Evolutionary conservation across 2,329 filamentous ascomycete genomes (phyloP).

Genomic region (Cladosporium austrohemisphaericum): DNA sequence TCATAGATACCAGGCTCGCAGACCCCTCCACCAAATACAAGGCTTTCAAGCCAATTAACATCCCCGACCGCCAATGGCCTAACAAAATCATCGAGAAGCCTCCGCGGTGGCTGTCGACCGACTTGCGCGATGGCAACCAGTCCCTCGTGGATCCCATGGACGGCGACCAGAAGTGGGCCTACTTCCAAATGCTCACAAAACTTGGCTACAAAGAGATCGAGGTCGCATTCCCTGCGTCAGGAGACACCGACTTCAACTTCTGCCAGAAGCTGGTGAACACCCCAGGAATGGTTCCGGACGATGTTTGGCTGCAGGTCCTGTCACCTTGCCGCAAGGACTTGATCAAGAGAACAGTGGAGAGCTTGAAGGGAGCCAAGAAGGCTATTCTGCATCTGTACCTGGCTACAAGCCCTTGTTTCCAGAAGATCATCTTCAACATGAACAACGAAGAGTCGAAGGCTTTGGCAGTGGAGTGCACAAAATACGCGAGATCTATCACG

Average conservation of each 20-base stretch:
- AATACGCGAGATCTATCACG: constrained; percentile 82
- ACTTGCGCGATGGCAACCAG: constrained; percentile 90
- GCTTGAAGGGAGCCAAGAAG: constrained; percentile 83
- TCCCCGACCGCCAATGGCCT: constrained; percentile 78
- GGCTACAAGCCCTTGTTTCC: constrained; percentile 93
- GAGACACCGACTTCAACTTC: constrained; percentile 94
- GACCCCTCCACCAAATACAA: constrained; percentile 76
- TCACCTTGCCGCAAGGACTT: constrained; percentile 89
- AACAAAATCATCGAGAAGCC: constrained; percentile 76
- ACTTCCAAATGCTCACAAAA: constrained; percentile 90
- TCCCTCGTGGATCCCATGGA: constrained; percentile 92
- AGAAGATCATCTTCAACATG: constrained; percentile 84
- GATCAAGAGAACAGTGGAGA: constrained; percentile 84
- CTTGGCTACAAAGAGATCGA: constrained; percentile 98
- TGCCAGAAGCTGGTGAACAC: constrained; percentile 82
- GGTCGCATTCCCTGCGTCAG: constrained; percentile 90
- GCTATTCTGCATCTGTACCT: constrained; percentile 94
- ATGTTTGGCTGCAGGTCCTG: constrained; percentile 88
- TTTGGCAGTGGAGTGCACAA: constrained; percentile 79
- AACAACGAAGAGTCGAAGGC: constrained; percentile 75
- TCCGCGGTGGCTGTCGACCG: constrained; percentile 85
- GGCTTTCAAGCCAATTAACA: constrained; percentile 61
- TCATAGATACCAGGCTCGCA: constrained; percentile 51
- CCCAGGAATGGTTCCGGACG: constrained; percentile 75
- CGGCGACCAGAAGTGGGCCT: constrained; percentile 89